A percentile compares a stretch with the other conserved stretches of the same genome.
phyloP scores from a whole-genome alignment of 2,329 filamentous ascomycete genomes.

The Botrytis pseudocinerea region DNA sequence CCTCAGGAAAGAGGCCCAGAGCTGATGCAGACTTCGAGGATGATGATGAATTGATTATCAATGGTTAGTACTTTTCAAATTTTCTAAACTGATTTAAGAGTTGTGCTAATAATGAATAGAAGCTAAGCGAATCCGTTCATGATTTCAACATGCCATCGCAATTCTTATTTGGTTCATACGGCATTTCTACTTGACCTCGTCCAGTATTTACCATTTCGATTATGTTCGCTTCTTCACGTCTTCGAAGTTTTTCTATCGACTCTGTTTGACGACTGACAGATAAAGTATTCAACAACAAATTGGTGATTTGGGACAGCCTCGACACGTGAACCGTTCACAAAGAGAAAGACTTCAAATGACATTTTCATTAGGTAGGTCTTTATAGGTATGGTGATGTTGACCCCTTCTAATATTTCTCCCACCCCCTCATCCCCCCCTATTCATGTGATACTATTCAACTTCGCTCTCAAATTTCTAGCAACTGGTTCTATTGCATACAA shows the following conservation, averaged over 20 bases:
- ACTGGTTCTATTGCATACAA: conserved; percentile 30
- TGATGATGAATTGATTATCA: conserved; percentile 25
- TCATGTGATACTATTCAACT: conserved; percentile 29
- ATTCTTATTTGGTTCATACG: background rate
- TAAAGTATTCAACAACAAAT: background rate
- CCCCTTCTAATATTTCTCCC: conserved; percentile 21
- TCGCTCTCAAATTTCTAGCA: conserved; percentile 28
- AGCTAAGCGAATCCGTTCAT: conserved; percentile 40
- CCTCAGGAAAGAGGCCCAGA: conserved; percentile 36
- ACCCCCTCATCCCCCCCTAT: conserved; percentile 23
- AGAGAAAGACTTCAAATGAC: background rate
- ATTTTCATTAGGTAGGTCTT: conserved; percentile 32
- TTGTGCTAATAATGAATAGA: conserved; percentile 35
- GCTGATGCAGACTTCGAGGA: conserved; percentile 34
- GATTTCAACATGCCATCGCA: conserved; percentile 6
- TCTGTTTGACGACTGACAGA: background rate
- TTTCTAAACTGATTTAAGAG: background rate
- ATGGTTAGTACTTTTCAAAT: conserved; percentile 31
- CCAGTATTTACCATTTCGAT: background rate
- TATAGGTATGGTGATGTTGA: conserved; percentile 34
- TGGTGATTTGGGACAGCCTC: background rate
- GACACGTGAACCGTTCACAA: background rate
- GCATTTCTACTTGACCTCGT: conserved; percentile 16
- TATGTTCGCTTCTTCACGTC: conserved; percentile 3
- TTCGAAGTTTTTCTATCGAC: conserved; percentile 19